Evolutionary conservation across 352 stramenopile genomes (phyloP).

Genomic region (Blastocystis sp.): DNA sequence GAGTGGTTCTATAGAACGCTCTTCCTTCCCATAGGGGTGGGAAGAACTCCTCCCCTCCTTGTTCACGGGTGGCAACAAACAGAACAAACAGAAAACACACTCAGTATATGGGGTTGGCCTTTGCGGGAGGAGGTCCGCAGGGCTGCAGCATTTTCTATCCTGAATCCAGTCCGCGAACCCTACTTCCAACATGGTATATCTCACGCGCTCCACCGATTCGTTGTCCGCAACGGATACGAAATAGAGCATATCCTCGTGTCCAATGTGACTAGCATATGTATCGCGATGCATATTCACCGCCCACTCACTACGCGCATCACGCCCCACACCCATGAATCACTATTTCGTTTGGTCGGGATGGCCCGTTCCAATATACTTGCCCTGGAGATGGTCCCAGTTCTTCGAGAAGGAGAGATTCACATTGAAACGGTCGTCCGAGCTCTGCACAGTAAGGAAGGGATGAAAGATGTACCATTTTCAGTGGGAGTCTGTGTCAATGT

Average conservation of each 20-base stretch:
- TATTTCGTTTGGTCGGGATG: constrained; percentile 94
- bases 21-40: not conserved
- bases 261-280: constrained; percentile 90
- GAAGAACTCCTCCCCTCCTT: not conserved
- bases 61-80: not conserved
- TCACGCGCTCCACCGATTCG: constrained; percentile 87
- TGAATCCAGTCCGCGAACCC: not conserved
- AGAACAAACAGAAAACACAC: constrained; percentile 3
- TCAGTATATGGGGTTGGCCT: constrained; percentile 70
- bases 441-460: constrained; percentile 11
- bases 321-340: constrained; percentile 71
- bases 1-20: not conserved
- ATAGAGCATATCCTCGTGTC: constrained; percentile 96
- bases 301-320: constrained; percentile 83
- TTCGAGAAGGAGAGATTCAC: constrained; percentile 78
- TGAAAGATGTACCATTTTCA: constrained; percentile 26
- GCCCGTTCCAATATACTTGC: constrained; percentile 89
- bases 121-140: constrained; percentile 78
- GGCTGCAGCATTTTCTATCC: constrained; percentile 83
- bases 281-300: constrained; percentile 96
- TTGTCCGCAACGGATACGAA: constrained; percentile 92
- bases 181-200: constrained; percentile 85
- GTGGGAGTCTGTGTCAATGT: not conserved
- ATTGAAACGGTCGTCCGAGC: constrained; percentile 81
- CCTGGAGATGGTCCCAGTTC: constrained; percentile 88